Conservation (phyloP, 768 basidiomycete genomes). For the Daedaleopsis sinensis region DNA sequence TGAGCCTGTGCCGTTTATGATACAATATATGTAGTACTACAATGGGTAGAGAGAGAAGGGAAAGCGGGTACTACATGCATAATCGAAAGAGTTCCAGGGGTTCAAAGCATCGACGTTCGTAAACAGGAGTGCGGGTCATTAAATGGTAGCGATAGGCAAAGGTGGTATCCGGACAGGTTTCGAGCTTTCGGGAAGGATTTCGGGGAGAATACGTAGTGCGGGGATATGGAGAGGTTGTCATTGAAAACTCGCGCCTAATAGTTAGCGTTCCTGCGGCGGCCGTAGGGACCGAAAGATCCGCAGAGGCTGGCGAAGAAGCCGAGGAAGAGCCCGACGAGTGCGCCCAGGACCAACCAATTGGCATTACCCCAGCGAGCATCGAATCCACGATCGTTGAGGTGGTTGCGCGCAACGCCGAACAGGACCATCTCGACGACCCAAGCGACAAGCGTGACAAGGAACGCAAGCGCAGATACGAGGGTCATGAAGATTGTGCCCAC, state of each 20-base stretch:
- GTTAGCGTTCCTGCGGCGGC: constrained; percentile 31
- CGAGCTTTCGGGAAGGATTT: too few species aligned
- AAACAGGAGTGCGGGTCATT: too few species aligned
- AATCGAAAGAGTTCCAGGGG: too few species aligned
- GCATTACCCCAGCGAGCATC: constrained; percentile 73
- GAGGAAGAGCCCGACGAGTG: constrained; percentile 64
- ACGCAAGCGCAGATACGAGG: constrained; percentile 64
- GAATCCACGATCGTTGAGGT: constrained; percentile 51
- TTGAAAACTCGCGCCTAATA: not conserved
- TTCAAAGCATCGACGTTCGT: too few species aligned
- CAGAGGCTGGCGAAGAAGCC: constrained; percentile 68
- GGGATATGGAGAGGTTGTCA: too few species aligned
- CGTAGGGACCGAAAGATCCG: constrained; percentile 71
- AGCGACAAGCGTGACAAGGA: constrained; percentile 65
- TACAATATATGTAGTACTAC: too few species aligned
- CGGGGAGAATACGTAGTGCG: too few species aligned
- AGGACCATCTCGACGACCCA: constrained; percentile 83
- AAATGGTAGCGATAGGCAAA: too few species aligned
- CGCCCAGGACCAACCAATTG: constrained; percentile 81
- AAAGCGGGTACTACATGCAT: too few species aligned
- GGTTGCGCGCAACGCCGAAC: constrained; percentile 69
- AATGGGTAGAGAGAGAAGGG: too few species aligned
- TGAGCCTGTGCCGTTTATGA: too few species aligned
- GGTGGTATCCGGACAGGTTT: too few species aligned
- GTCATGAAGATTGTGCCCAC: constrained; percentile 79